Evolutionary conservation across 192 early-diverging fungal genomes (phyloP), one percentile per base, ranked within the genome.

Genomic region (Rhizophagus prolifer): DNA sequence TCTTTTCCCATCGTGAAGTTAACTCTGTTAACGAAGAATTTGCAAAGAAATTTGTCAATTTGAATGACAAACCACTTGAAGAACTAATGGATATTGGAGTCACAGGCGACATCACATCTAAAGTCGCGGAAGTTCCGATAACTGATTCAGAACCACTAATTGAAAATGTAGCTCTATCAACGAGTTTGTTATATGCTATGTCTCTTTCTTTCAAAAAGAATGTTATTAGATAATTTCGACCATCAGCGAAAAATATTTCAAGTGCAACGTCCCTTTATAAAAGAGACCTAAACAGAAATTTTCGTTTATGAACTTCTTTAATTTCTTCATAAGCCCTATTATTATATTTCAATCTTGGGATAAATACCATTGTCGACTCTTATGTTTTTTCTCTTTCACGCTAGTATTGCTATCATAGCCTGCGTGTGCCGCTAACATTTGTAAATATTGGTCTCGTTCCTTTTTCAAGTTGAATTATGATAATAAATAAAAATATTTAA

Each of bases 221-320:
- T 58, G 91, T 95, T 77, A 95, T 92, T 19, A 95, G 77, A 50
- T 88, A 90, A 79, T 89, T 93, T 7, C 88, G 86, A 12, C 90
- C 88, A 80, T 95, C 92, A 1, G 84, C 78, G 78, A 95, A 94
- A 76, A 95, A 95, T 28, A 94, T 78, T 80, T 95, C 94, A 9
- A 95, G 54, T 13, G 92, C 94, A 58, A 90, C 89, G 71, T 92
- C 91, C 31, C 92, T 78, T 63, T 84, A 73, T 46, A 82, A 44
- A n/a, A n/a, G n/a, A n/a, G n/a, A 82, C 61, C 84, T 64, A 66
- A 91, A 91, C 4, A 90, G 77, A 65, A 89, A 91, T 72, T 85
- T 80, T 50, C 89, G 70, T 70, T 89, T 89, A 74, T 90, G 88
- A 1, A 93, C 85, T 75, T 92, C 91, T 47, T 86, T 83, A 34